These are phyloP conservation scores for Metschnikowia koreensis DNA, from an alignment of 805 yeast species.

Conservation along the genomic window DNA sequence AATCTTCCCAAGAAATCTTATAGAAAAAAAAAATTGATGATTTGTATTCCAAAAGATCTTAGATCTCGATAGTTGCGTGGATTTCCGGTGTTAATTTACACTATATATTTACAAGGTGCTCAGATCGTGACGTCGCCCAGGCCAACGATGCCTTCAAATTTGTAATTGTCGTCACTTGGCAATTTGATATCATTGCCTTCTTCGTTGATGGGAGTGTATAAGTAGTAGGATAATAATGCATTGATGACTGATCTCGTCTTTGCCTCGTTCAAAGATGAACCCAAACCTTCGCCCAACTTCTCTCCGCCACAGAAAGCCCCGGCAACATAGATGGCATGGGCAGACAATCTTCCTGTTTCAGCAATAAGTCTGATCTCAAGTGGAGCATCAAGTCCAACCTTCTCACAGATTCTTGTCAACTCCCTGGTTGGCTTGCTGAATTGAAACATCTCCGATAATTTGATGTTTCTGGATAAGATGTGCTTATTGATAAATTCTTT, in stretches of 20 bases:
- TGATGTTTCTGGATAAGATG: conserved; percentile 79
- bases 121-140: conserved; percentile 45
- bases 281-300: conserved; percentile 92
- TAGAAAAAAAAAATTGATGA: neutral
- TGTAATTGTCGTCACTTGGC: conserved; percentile 57
- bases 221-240: conserved; percentile 87
- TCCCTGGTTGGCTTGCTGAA: conserved; percentile 87
- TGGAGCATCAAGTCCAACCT: conserved; percentile 73
- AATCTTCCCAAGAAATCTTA: neutral
- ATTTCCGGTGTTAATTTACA: conserved; percentile 10
- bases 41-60: neutral
- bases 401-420: conserved; percentile 69
- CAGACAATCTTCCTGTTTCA: conserved; percentile 88
- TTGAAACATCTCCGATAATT: conserved; percentile 68
- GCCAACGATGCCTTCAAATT: conserved; percentile 42
- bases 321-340: conserved; percentile 82
- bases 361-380: conserved; percentile 74
- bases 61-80: conserved; percentile 2
- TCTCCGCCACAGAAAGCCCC: conserved; percentile 85
- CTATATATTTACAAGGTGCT: conserved; percentile 18
- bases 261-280: conserved; percentile 86
- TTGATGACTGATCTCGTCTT: conserved; percentile 88
- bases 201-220: conserved; percentile 72
- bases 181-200: conserved; percentile 43
- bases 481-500: conserved; percentile 69